Base-by-base conservation (phyloP, 805 yeast genomes). In the Candida taoyuanica region DNA sequence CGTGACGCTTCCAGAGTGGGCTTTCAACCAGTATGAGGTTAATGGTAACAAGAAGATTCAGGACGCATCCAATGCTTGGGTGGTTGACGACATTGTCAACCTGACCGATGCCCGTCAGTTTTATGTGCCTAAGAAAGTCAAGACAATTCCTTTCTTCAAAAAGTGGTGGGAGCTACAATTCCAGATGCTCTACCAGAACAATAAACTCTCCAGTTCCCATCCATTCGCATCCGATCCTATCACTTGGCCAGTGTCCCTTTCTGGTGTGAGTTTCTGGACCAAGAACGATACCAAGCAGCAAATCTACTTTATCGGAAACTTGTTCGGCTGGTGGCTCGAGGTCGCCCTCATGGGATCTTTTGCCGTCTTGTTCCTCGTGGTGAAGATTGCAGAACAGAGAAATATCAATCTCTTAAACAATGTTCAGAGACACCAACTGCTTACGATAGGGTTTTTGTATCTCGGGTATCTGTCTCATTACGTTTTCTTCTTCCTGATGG, bases 241-340 rank as follows among this genome's bases (percentile, higher is more conserved):
- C 47, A 67, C 81, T 7, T 93, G 98, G 98, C 98, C 98, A 15
- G 70, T 85, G 46, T 74, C 93, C 39, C 61, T 82, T 38, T 76
- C 85, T 13, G 98, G 98, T 50, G 97, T 93, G 28, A 87, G 97
- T 1, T 93, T 91, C 71, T 93, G 98, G 97, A 89, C 94, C 31
- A 78, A 84, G 43, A 65, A 64, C 33, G 68, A 71, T 37, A 78
- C 72, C 7, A 73, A 71, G 45, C 68, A 70, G 52, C 98, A 93
- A 64, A 88, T 93, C 36, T 93, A 80, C 65, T 85, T 91, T 63
- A 71, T 84, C 39, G 98, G 98, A 45, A 93, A 93, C 65, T 70
- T 85, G 40, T 66, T 86, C 48, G 98, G 96, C 7, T 89, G 91
- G 84, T 85, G 95, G 91, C 54, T 85, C 39, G 85, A 86, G 61